Conservation (phyloP, 23 red algal genomes). For the Chondrus crispus region DNA sequence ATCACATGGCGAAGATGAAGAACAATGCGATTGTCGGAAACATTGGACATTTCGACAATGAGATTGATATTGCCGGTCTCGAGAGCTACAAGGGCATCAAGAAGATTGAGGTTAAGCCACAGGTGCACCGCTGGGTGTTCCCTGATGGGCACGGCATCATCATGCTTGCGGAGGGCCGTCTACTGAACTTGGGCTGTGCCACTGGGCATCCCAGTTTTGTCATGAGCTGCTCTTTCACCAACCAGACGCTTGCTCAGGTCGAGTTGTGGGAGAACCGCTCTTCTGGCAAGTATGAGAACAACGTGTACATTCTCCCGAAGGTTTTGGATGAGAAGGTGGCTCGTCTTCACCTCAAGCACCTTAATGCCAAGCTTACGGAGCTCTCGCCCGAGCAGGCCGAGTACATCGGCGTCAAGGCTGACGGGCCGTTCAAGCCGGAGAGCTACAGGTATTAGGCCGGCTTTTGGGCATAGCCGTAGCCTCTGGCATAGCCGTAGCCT, state of each 20-base stretch:
- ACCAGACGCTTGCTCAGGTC: slow-evolving; percentile 97
- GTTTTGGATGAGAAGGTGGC: slow-evolving; percentile 99
- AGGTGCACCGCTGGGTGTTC: slow-evolving; percentile 93
- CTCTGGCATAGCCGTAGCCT: not conserved
- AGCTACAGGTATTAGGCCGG: slow-evolving; percentile 90
- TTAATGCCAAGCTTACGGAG: slow-evolving; percentile 92
- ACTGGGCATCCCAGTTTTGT: slow-evolving; percentile 98
- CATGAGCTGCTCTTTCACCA: slow-evolving; percentile 99
- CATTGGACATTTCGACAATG: slow-evolving; percentile 99
- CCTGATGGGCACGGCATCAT: slow-evolving; percentile 94
- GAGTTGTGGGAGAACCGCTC: slow-evolving; percentile 85
- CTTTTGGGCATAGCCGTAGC: too few relatives aligned
- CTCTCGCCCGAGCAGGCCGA: slow-evolving; percentile 75
- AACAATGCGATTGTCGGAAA: slow-evolving; percentile 96
- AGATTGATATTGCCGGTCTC: slow-evolving; percentile 94
- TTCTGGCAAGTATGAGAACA: slow-evolving; percentile 99
- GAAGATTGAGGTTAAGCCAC: slow-evolving; percentile 92
- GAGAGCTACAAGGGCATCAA: slow-evolving; percentile 72
- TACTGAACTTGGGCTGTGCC: slow-evolving; percentile 97
- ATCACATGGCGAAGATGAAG: slow-evolving; percentile 97
- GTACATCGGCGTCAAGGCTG: slow-evolving; percentile 78
- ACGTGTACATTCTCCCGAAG: slow-evolving; percentile 98
- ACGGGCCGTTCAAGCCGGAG: slow-evolving; percentile 89
- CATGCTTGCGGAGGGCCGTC: slow-evolving; percentile 94
- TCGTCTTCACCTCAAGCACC: slow-evolving; percentile 81